phyloP scores from a whole-genome alignment of 2,329 filamentous ascomycete species.

The Arthrobotrys entomopaga region DNA sequence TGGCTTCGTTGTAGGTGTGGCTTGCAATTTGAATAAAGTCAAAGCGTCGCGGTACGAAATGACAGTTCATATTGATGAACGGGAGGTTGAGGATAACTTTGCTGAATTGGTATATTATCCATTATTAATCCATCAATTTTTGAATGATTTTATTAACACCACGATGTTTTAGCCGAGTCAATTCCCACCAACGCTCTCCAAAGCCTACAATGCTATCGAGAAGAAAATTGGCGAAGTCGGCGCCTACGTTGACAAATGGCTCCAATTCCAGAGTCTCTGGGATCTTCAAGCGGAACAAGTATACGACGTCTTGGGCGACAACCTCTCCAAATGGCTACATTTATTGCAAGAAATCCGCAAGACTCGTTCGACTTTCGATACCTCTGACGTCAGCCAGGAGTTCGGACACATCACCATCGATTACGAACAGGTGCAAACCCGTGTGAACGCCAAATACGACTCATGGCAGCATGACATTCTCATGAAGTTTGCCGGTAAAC shows the following conservation, averaged over 20 bases:
- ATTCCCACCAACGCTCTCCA: conserved; percentile 80
- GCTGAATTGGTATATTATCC: conserved; percentile 70
- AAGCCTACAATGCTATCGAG: conserved; percentile 85
- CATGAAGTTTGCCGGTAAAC: conserved; percentile 87
- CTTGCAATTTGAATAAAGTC: conserved; percentile 92
- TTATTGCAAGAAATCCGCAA: conserved; percentile 97
- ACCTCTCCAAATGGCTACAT: conserved; percentile 91
- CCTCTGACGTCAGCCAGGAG: conserved; percentile 87
- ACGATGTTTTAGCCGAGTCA: conserved; percentile 69
- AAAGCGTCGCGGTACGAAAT: conserved; percentile 96
- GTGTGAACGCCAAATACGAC: conserved; percentile 98
- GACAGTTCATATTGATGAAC: conserved; percentile 74
- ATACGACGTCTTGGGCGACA: conserved; percentile 88
- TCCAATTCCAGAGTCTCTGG: conserved; percentile 98
- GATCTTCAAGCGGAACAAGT: conserved; percentile 96
- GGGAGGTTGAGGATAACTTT: conserved; percentile 77
- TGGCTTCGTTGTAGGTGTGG: conserved; percentile 65
- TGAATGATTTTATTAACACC: not conserved
- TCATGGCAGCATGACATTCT: conserved; percentile 99
- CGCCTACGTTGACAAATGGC: conserved; percentile 93
- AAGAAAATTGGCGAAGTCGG: conserved; percentile 82
- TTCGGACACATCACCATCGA: conserved; percentile 96
- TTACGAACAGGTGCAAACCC: conserved; percentile 98
- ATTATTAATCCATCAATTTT: not conserved
- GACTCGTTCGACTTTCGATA: conserved; percentile 95